A percentile compares a stretch with the other conserved stretches of the same genome.
phyloP scores from a whole-genome alignment of 2,329 filamentous ascomycete genomes.

The Alternaria postmessia region DNA sequence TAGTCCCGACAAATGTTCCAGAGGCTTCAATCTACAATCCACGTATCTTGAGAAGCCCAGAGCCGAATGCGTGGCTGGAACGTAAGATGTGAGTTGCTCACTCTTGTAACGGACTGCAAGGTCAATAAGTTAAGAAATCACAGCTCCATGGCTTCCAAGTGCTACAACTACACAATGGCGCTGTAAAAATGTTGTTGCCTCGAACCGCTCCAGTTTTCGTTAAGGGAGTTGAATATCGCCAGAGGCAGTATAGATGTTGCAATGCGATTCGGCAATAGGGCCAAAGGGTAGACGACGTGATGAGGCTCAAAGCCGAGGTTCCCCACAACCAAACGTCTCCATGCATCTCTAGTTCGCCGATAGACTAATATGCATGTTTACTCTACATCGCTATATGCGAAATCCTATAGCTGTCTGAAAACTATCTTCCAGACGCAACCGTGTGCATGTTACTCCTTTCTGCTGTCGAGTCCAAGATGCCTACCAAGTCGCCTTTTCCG shows the following conservation, averaged over 20 bases:
- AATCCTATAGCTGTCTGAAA: neutral
- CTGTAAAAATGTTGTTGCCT: neutral
- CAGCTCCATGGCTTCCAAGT: neutral
- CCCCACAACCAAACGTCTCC: constrained; percentile 1
- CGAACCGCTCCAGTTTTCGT: neutral
- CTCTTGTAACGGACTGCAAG: neutral
- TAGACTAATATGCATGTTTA: neutral
- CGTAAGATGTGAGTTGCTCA: neutral
- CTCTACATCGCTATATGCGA: neutral
- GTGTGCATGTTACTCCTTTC: neutral
- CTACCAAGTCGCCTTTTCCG: constrained; percentile 33
- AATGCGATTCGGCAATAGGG: neutral
- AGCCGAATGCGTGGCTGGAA: neutral
- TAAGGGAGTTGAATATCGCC: neutral
- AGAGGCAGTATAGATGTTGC: neutral
- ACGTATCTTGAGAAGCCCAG: neutral
- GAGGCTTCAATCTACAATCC: neutral
- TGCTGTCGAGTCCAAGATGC: constrained; percentile 17
- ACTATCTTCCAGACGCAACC: neutral
- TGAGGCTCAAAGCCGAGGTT: constrained; percentile 9
- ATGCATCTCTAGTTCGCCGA: neutral
- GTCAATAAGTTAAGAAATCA: neutral
- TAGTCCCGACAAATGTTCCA: neutral
- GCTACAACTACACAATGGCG: neutral
- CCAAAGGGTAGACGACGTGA: constrained; percentile 3